A percentile compares a stretch with the other conserved stretches of the same genome.
phyloP scores from a whole-genome alignment of 2,329 filamentous ascomycete species.

The Aspergillus amoenus region DNA sequence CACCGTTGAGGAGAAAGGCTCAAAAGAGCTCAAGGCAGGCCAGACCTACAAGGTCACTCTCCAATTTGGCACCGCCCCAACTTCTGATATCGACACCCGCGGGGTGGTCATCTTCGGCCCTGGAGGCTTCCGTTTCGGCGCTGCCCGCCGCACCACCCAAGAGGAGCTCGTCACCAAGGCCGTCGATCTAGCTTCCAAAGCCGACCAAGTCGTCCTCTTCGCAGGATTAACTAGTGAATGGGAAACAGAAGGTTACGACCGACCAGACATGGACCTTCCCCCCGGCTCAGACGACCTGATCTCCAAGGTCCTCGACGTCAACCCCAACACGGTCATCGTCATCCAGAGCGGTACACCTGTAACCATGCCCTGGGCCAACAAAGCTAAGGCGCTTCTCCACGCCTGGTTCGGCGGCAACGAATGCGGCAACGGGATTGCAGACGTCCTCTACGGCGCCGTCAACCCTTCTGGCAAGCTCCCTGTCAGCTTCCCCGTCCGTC shows the following conservation, averaged over 20 bases:
- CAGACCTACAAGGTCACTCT: constrained; percentile 60
- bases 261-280: constrained; percentile 58
- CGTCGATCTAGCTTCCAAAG: constrained; percentile 64
- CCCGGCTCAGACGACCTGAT: constrained; percentile 60
- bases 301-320: constrained; percentile 62
- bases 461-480: constrained; percentile 76
- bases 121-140: constrained; percentile 64
- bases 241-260: constrained; percentile 72
- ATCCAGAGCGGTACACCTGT: constrained; percentile 74
- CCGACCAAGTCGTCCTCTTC: constrained; percentile 76
- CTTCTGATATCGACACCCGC: constrained; percentile 54
- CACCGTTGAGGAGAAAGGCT: constrained; percentile 63
- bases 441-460: constrained; percentile 70
- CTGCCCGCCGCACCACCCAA: constrained; percentile 57
- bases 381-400: constrained; percentile 62
- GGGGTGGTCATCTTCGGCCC: constrained; percentile 53
- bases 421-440: constrained; percentile 76
- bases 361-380: constrained; percentile 49
- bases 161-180: constrained; percentile 64
- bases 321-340: constrained; percentile 69
- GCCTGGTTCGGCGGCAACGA: constrained; percentile 90
- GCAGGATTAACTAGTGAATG: constrained; percentile 77
- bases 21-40: constrained; percentile 58
- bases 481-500: constrained; percentile 66
- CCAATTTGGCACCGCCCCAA: constrained; percentile 60